phyloP scores from a whole-genome alignment of 2,329 filamentous ascomycete genomes.

The Fusarium denticulatum region DNA sequence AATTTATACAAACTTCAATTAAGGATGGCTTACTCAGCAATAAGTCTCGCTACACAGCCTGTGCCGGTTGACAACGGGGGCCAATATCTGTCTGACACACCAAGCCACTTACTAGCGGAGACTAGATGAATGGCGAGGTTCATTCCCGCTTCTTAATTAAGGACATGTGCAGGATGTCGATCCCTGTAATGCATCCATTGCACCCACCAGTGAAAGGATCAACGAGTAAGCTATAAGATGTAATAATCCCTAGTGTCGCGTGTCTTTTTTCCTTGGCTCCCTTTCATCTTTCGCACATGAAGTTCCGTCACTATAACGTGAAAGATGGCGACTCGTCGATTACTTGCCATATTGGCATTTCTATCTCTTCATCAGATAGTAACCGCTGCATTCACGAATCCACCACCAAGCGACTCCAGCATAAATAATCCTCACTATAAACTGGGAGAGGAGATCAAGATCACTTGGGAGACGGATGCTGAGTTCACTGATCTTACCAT shows the following conservation, averaged over 20 bases:
- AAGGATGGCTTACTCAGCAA: neutral
- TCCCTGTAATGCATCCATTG: neutral
- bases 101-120: neutral
- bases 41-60: neutral
- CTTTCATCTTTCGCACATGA: too few species aligned
- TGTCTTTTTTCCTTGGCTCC: neutral
- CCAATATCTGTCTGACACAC: neutral
- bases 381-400: neutral
- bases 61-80: neutral
- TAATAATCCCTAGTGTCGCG: neutral
- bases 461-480: neutral
- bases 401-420: neutral
- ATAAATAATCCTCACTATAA: neutral
- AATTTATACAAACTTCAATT: neutral
- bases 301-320: rapidly evolving
- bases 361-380: neutral
- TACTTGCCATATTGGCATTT: neutral
- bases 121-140: neutral
- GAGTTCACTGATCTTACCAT: neutral
- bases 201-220: neutral
- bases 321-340: neutral
- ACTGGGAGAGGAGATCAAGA: neutral
- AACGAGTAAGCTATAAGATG: neutral
- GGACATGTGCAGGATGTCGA: neutral
- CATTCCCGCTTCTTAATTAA: neutral